A percentile compares a stretch with the other conserved stretches of the same genome.
Conservation (phyloP, 2,329 filamentous ascomycete species). For the Chaetoscypha palmicola region DNA sequence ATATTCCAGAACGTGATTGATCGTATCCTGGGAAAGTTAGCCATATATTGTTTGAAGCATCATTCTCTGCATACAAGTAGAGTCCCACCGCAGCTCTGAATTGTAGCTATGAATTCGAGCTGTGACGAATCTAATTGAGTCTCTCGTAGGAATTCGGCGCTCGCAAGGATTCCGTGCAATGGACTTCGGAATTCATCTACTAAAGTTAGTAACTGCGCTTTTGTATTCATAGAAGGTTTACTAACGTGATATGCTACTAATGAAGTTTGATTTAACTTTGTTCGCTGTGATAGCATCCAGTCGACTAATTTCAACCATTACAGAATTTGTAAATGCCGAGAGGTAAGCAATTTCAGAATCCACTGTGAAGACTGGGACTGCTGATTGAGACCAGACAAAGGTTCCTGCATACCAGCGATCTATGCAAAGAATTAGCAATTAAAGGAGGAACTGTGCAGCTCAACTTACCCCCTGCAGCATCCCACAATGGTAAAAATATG, state of each 20-base stretch:
- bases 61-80: conserved; percentile 30
- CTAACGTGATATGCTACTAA: conserved; percentile 36
- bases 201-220: neutral
- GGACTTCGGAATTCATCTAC: conserved; percentile 50
- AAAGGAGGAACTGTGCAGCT: neutral
- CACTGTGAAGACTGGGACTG: conserved; percentile 36
- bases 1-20: conserved; percentile 41
- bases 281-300: conserved; percentile 35
- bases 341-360: conserved; percentile 42
- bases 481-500: conserved; percentile 29
- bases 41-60: neutral
- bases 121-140: conserved; percentile 39
- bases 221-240: neutral
- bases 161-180: conserved; percentile 51
- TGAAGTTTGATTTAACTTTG: conserved; percentile 46
- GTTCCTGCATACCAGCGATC: conserved; percentile 42
- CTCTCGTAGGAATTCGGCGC: conserved; percentile 43
- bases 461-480: conserved; percentile 23
- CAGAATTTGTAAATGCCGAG: conserved; percentile 43
- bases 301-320: conserved; percentile 49
- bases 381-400: conserved; percentile 40
- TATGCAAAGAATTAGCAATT: conserved; percentile 18
- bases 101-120: conserved; percentile 39
- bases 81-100: conserved; percentile 43
- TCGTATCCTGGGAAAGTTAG: conserved; percentile 34